Evolutionary conservation across 345 rosid genomes (phyloP), one percentile per base, ranked within the genome.

Genomic region (Xanthoceras sorbifolium): DNA sequence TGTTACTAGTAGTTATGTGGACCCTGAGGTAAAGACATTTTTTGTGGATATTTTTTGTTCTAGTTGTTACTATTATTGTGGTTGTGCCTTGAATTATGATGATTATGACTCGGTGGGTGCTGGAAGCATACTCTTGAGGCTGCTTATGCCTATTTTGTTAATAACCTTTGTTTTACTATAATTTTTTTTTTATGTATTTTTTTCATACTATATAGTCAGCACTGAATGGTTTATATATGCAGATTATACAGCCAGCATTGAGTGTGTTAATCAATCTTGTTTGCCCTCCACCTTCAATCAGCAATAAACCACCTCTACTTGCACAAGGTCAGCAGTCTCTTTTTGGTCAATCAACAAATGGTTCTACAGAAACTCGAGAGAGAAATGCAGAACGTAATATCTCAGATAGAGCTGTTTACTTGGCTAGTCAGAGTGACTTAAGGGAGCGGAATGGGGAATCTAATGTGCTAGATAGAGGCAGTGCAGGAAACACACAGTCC

Each of bases 211-310:
- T 92, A 86, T 97, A 87, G 88, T 92, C 91, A 76, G 94, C 98
- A 68, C 84, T 93, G 71, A 92, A 85, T 85, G 96, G 92, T 71
- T 85, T 90, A 59, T 69, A 4, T 50, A 64, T 46, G 85, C 89
- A 96, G 99, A 92, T 92, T 57, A 89, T 93, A 87, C 99, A 93
- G 88, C 93, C 97, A 75, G 98, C 99, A 59, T 84, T 96, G 73
- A 92, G 87, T 85, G 97, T 93, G 77, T 85, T 96, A 67, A 88
- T 96, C 85, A 93, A 92, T 83, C 94, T 96, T 81, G 99, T 96
- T 77, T 96, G 99, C 74, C 97, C 98, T 52, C 99, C 99, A 6
- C 99, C 99, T 85, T 93, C 99, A 72, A 87, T 96, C 76, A 96
- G 97, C 87, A 92, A 92, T 68, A 96, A 88, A 81, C 92, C 93